phyloP scores from a whole-genome alignment of 371 early-diverging fungal species.

The Mortierella sp. region DNA sequence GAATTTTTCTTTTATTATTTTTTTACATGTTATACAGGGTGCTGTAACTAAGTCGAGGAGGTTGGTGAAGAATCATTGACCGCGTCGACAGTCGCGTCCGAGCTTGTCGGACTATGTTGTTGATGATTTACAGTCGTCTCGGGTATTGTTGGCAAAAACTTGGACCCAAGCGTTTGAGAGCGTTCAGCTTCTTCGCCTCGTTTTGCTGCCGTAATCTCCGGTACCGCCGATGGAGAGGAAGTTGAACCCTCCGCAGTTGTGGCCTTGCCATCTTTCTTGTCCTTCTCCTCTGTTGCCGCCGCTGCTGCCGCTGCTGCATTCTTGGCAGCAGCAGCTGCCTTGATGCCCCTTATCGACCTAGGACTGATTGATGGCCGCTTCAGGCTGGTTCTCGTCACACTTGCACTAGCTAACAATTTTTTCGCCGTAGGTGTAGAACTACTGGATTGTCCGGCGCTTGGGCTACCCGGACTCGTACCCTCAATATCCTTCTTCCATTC shows the following conservation, averaged over 20 bases:
- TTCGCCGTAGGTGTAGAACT: constrained; percentile 7
- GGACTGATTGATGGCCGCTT: constrained; percentile 48
- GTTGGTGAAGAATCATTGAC: neutral
- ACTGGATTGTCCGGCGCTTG: constrained; percentile 4
- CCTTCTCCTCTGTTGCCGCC: neutral
- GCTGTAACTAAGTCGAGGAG: too few species aligned
- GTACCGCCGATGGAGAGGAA: neutral
- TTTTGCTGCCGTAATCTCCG: neutral
- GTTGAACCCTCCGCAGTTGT: neutral
- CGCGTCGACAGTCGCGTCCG: neutral
- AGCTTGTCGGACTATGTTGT: neutral
- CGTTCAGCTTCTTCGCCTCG: neutral
- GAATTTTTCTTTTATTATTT: too few species aligned
- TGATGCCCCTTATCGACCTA: constrained; percentile 41
- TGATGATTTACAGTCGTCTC: neutral
- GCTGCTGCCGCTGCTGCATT: constrained; percentile 6
- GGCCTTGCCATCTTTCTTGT: neutral
- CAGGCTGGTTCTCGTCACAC: constrained; percentile 17
- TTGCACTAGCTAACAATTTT: constrained; percentile 19
- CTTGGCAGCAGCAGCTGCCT: constrained; percentile 25
- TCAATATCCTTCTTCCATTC: constrained; percentile 67
- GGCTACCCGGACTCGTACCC: constrained; percentile 25
- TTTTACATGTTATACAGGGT: neutral
- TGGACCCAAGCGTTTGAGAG: neutral
- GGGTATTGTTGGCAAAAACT: neutral